Conservation (phyloP, 2,329 filamentous ascomycete species). For the Xylaria hypoxylon region DNA sequence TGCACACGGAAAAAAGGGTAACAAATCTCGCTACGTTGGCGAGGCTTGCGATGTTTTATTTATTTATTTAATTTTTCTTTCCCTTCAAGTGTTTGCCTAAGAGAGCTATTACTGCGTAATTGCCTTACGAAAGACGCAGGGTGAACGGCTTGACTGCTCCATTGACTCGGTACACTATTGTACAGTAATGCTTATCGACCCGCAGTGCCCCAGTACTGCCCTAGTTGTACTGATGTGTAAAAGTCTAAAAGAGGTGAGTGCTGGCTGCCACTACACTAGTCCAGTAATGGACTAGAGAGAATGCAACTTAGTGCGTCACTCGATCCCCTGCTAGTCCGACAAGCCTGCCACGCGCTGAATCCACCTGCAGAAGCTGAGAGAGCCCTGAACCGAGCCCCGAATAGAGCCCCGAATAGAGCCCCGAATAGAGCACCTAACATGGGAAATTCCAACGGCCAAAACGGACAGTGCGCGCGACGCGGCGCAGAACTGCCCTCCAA, state of each 20-base stretch:
- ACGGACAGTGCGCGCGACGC: conserved; percentile 27
- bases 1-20: conserved; percentile 2
- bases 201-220: too few species aligned
- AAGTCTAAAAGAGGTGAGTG: too few species aligned
- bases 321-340: conserved; percentile 20
- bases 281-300: conserved; percentile 19
- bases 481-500: conserved; percentile 29
- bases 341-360: conserved; percentile 21
- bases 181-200: conserved; percentile 37
- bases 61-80: neutral
- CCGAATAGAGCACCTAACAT: neutral
- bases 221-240: conserved; percentile 28
- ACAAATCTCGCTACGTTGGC: conserved; percentile 22
- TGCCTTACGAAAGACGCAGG: conserved; percentile 39
- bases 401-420: too few species aligned
- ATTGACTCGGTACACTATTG: conserved; percentile 35
- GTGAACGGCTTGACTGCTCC: conserved; percentile 35
- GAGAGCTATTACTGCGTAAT: conserved; percentile 25
- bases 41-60: conserved; percentile 19
- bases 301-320: conserved; percentile 23
- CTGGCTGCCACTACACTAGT: conserved; percentile 30
- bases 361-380: conserved; percentile 32
- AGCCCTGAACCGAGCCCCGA: neutral
- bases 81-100: conserved; percentile 25
- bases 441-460: conserved; percentile 14